Base-by-base conservation (phyloP, 2,329 filamentous ascomycete species). In the Aspergillus texensis region DNA sequence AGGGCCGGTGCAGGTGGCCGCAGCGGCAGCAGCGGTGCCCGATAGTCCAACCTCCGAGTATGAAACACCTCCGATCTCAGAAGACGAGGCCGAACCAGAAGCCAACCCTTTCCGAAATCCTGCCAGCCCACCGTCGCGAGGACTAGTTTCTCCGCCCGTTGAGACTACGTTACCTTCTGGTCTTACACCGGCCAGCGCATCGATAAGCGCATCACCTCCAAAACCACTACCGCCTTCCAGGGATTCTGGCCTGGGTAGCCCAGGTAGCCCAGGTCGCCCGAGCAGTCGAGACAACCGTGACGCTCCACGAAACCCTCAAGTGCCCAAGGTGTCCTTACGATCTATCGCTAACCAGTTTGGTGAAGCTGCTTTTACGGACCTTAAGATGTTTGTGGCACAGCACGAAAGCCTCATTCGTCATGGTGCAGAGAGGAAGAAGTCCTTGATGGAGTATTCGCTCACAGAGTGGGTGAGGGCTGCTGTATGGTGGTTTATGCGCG, bases 401-500 rank as follows among this genome's bases (percentile, higher is more conserved):
- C 85, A 95, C 70, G 89, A 87, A 65, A 88, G 90, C 67, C 83
- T 95, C 3, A 96, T 96, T 73, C 84, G 88, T 43, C 78, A 94
- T 50, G 91, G 94, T 62, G 89, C 93, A 0, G 92, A 96, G 75
- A 86, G 89, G 36, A 83, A 89, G 34, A 88, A 87, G 66, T 88
- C 91, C 0, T 75, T 93, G 5, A 83, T 86, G 61, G 83, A 85
- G 34, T 89, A 87, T 57, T 81, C 87, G 0, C 83, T 90, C 0
- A 82, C 85, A 54, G 87, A 93, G 64, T 90, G 94, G 81, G 83
- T 90, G 11, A 86, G 91, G 62, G 89, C 89, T 28, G 89, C 88
- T 4, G 81, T 92, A 0, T 97, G 94, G 94, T 97, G 94, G 94
- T 96, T 97, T 72, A 75, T 96, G 53, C 90, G 88, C 69, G 94